Conservation (phyloP, 192 early-diverging fungal species). For the Paraglomus brasilianum region DNA sequence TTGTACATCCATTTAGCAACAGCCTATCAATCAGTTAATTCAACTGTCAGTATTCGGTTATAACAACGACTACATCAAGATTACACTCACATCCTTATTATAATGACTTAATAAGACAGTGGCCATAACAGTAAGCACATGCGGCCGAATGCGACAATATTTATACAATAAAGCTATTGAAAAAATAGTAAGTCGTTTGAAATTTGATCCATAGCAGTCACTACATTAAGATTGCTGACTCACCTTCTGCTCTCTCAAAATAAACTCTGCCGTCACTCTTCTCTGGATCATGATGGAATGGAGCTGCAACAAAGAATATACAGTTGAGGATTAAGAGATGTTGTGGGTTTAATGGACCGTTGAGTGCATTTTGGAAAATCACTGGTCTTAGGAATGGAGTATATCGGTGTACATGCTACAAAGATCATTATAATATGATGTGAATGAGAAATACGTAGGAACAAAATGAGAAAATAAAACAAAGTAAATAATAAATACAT, state of each 20-base stretch:
- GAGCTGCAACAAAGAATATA: slow-evolving; percentile 16
- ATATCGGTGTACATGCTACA: slow-evolving; percentile 28
- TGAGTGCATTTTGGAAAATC: slow-evolving; percentile 6
- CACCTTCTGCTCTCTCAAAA: slow-evolving; percentile 30
- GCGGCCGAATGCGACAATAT: slow-evolving; percentile 25
- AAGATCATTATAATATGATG: neutral
- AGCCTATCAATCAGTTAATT: neutral
- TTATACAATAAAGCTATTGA: neutral
- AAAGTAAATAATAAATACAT: neutral
- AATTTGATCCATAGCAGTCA: neutral
- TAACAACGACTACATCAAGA: neutral
- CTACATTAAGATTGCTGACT: neutral
- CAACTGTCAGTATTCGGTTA: too few species aligned
- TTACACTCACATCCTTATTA: slow-evolving; percentile 25
- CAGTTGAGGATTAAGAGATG: slow-evolving; percentile 22
- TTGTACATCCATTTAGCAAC: slow-evolving; percentile 18
- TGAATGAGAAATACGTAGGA: neutral
- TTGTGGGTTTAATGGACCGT: slow-evolving; percentile 9
- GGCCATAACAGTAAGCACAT: slow-evolving; percentile 18
- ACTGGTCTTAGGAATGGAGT: neutral
- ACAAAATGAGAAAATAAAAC: neutral
- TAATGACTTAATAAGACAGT: slow-evolving; percentile 14
- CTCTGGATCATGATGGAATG: slow-evolving; percentile 25
- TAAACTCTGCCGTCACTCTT: slow-evolving; percentile 8
- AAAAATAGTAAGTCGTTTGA: neutral